phyloP scores from a whole-genome alignment of 306 rosid species.

The Boehmeria nivea region DNA sequence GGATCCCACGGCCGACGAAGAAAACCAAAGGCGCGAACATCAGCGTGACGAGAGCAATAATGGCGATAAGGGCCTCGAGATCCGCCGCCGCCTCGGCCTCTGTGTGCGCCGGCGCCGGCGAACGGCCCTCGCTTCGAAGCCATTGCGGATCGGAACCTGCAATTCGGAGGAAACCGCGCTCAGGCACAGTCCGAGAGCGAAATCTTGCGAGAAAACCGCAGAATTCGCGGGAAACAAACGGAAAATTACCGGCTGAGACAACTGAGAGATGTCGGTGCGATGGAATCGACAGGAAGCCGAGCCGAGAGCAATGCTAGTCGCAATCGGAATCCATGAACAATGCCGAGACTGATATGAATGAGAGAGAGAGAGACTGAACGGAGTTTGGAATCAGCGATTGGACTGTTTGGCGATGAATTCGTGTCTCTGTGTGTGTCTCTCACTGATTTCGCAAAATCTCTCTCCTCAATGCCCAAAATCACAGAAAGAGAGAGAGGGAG shows the following conservation, averaged over 20 bases:
- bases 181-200: too few relatives aligned
- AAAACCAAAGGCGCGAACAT: conserved; percentile 55
- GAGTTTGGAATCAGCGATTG: too few relatives aligned
- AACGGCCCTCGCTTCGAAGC: conserved; percentile 46
- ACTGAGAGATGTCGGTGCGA: background rate
- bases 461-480: too few relatives aligned
- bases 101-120: conserved; percentile 20
- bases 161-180: background rate
- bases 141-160: conserved; percentile 45
- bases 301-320: conserved; percentile 13
- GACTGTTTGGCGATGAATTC: too few relatives aligned
- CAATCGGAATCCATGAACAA: conserved; percentile 26
- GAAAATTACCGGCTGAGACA: background rate
- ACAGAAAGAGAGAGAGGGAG: too few relatives aligned
- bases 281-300: too few relatives aligned
- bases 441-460: too few relatives aligned
- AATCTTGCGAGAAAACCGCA: background rate
- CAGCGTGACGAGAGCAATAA: conserved; percentile 44
- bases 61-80: conserved; percentile 43
- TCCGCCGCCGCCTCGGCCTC: conserved; percentile 43
- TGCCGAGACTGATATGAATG: background rate
- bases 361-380: conserved; percentile 5
- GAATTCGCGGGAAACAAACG: background rate
- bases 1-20: conserved; percentile 61
- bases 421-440: too few relatives aligned